Evolutionary conservation across 2,329 filamentous ascomycete genomes (phyloP).

Genomic region (Onygenales sp.): DNA sequence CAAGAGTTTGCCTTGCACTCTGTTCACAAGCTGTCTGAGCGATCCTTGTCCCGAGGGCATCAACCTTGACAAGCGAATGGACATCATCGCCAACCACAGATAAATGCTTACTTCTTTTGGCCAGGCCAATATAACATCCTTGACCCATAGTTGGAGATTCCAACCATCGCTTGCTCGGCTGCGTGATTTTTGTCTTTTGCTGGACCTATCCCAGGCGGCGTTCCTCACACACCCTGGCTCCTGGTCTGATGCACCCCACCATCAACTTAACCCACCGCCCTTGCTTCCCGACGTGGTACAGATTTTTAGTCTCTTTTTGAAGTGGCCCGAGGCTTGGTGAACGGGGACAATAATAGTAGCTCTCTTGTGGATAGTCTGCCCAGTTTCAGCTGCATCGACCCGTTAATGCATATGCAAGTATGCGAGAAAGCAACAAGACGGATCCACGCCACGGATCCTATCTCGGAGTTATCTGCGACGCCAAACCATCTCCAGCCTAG

Average conservation of each 20-base stretch:
- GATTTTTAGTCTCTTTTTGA: background rate
- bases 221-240: background rate
- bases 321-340: constrained; percentile 1
- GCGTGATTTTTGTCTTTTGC: background rate
- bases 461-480: background rate
- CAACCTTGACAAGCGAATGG: background rate
- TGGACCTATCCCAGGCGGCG: background rate
- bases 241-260: background rate
- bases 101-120: background rate
- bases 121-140: background rate
- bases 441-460: constrained; percentile 7
- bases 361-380: constrained; percentile 9
- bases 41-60: background rate
- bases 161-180: background rate
- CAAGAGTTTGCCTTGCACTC: background rate
- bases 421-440: constrained; percentile 6
- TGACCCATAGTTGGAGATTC: background rate
- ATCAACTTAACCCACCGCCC: background rate
- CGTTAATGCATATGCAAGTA: constrained; percentile 21
- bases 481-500: constrained; percentile 1
- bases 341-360: constrained; percentile 3
- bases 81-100: background rate
- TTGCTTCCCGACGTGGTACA: constrained; percentile 2
- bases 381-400: constrained; percentile 19
- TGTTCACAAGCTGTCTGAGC: background rate